Conservation (phyloP, 805 yeast species). For the Candida vaughaniae region DNA sequence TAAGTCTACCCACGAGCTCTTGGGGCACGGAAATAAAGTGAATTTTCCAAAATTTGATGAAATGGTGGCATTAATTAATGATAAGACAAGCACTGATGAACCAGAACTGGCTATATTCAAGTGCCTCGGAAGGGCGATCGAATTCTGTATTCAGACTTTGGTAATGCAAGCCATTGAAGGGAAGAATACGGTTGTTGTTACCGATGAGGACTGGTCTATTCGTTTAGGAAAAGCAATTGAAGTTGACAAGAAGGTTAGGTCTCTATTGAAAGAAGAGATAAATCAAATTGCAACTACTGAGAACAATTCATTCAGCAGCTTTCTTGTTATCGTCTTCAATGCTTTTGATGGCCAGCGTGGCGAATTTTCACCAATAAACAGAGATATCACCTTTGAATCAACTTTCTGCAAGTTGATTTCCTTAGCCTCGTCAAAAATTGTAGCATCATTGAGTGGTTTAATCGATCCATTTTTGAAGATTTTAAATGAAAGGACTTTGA, state of each 20-base stretch:
- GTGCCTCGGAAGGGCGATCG: conserved; percentile 36
- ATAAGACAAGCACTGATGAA: conserved; percentile 11
- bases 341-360: conserved; percentile 29
- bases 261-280: conserved; percentile 22
- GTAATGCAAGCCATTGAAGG: conserved; percentile 64
- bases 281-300: conserved; percentile 15
- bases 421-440: conserved; percentile 26
- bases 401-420: conserved; percentile 33
- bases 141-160: conserved; percentile 56
- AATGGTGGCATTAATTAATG: conserved; percentile 26
- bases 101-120: conserved; percentile 21
- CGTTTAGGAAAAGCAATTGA: conserved; percentile 69
- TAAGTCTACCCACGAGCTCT: conserved; percentile 42
- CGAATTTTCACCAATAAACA: conserved; percentile 11
- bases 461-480: conserved; percentile 23
- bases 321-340: conserved; percentile 32
- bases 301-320: conserved; percentile 7
- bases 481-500: conserved; percentile 19
- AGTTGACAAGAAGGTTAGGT: conserved; percentile 52
- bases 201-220: conserved; percentile 73
- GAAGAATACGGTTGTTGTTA: conserved; percentile 52
- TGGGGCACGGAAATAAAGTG: conserved; percentile 39
- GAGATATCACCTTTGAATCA: conserved; percentile 34
- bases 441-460: conserved; percentile 19
- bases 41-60: conserved; percentile 56